Base-by-base conservation (phyloP, 768 basidiomycete genomes). In the Kwoniella botswanensis region DNA sequence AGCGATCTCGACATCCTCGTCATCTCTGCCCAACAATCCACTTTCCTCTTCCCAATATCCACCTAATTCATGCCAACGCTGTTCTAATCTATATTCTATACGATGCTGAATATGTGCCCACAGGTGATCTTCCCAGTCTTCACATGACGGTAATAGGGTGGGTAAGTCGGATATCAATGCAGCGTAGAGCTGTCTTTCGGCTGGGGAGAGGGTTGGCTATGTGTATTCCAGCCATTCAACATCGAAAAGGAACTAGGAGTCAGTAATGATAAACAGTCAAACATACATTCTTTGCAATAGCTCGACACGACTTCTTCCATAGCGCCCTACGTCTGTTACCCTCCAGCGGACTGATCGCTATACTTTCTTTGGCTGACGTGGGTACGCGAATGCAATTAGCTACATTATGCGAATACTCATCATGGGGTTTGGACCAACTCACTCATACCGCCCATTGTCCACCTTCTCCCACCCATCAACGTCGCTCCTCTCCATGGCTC, bases 401-500 rank as follows among this genome's bases (percentile, higher is more conserved):
- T 6, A 46, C 17, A 43, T 29, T 4, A 50, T 35, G 35, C 35
- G 35, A 35, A 35, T 6, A 35, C 35, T 35, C 35, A 5, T 5
- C 6, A 7, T 9, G 35, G 35, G 1, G 35, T 35, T 59, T 41
- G 15, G 50, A 4, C 7, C 11, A 22, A 75, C 78, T 74, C 63
- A 76, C 75, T 77, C 77, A 80, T 50, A 18, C 74, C 78, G 12
- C 72, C 75, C 75, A 79, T 77, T 21, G 69, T 70, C 82, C 82
- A 95, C 21, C 93, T 82, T 35, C 89, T 82, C 1, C 92, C 91
- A 1, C 96, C 96, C 6, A 92, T 89, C 54, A 98, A 88, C 66
- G 90, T 92, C 1, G 94, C 93, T 2, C 93, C 93, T 24, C 94
- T 87, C 96, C 95, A 98, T 0, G 93, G 91, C 73, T 95, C 92